A percentile compares a stretch with the other conserved stretches of the same genome.
These are phyloP conservation scores for Diaporthe sp. DNA, from an alignment of 2,329 filamentous ascomycete genomes.

Conservation along the genomic window DNA sequence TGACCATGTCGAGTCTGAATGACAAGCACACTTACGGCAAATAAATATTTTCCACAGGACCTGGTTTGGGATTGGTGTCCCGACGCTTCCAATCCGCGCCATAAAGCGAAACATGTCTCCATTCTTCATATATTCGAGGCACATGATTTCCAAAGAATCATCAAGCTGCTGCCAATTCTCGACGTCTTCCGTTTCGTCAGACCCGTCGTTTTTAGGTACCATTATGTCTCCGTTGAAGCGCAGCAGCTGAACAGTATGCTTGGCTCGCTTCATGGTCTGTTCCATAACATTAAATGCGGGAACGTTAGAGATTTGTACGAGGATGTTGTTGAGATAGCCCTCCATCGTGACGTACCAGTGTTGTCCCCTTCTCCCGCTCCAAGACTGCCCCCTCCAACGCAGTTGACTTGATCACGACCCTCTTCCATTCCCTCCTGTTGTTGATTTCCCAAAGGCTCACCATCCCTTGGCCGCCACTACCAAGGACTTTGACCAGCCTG, in stretches of 20 bases:
- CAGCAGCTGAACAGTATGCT: slow-evolving; percentile 9
- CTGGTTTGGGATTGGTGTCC: background rate
- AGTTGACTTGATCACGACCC: slow-evolving; percentile 21
- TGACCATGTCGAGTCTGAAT: background rate
- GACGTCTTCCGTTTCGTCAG: background rate
- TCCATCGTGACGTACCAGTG: background rate
- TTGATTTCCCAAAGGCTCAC: slow-evolving; percentile 16
- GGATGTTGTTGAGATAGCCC: background rate
- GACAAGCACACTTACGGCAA: slow-evolving; percentile 5
- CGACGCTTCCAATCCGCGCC: background rate
- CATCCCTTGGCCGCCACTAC: slow-evolving; percentile 9
- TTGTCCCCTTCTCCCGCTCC: background rate
- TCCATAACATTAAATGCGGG: background rate
- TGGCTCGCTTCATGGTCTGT: slow-evolving; percentile 16
- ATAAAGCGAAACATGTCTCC: slow-evolving; percentile 8
- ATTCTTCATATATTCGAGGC: slow-evolving; percentile 18
- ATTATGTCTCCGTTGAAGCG: slow-evolving; percentile 20
- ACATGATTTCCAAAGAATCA: slow-evolving; percentile 18
- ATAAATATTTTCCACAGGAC: slow-evolving; percentile 15
- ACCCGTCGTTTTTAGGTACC: background rate
- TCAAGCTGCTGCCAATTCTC: background rate
- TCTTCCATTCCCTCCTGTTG: slow-evolving; percentile 4
- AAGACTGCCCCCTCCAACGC: background rate
- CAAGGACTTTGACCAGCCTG: slow-evolving; percentile 1
- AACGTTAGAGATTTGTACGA: background rate